Evolutionary conservation across 2,329 filamentous ascomycete species (phyloP).

Genomic region (Biscogniauxia marginata): DNA sequence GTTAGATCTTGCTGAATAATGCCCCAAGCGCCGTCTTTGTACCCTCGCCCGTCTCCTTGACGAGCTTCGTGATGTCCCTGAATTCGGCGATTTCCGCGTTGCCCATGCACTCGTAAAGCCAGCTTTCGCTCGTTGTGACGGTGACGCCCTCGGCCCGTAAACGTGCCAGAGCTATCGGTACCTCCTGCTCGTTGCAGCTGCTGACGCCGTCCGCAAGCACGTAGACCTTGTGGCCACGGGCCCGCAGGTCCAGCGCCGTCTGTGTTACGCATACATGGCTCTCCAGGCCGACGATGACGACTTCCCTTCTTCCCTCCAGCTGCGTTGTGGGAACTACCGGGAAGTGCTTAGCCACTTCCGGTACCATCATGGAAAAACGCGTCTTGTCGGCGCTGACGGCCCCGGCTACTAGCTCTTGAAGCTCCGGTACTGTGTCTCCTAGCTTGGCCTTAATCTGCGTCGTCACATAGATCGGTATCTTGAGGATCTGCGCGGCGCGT

Average conservation of each 20-base stretch:
- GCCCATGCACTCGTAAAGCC: slow-evolving; percentile 84
- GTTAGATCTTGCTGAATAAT: slow-evolving; percentile 60
- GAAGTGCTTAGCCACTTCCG: slow-evolving; percentile 54
- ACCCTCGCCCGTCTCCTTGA: slow-evolving; percentile 72
- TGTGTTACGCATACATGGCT: slow-evolving; percentile 93
- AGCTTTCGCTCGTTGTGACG: slow-evolving; percentile 85
- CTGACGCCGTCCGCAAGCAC: slow-evolving; percentile 87
- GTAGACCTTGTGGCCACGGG: slow-evolving; percentile 76
- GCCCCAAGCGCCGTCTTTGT: slow-evolving; percentile 68
- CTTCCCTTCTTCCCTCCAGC: slow-evolving; percentile 45
- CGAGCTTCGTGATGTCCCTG: slow-evolving; percentile 67
- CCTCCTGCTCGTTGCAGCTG: slow-evolving; percentile 80
- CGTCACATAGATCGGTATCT: slow-evolving; percentile 79
- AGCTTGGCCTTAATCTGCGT: slow-evolving; percentile 81
- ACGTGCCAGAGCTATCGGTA: slow-evolving; percentile 73
- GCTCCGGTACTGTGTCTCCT: slow-evolving; percentile 74
- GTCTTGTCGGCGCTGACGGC: slow-evolving; percentile 77
- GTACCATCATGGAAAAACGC: slow-evolving; percentile 82
- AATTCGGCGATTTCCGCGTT: slow-evolving; percentile 76
- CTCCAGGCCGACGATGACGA: slow-evolving; percentile 88
- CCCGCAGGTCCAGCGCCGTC: slow-evolving; percentile 79
- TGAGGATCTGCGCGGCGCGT: slow-evolving; percentile 60
- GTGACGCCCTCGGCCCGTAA: slow-evolving; percentile 72
- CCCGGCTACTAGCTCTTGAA: slow-evolving; percentile 53
- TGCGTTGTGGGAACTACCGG: slow-evolving; percentile 17